Conservation (phyloP, 768 basidiomycete species). For the Rickenella mellea region DNA sequence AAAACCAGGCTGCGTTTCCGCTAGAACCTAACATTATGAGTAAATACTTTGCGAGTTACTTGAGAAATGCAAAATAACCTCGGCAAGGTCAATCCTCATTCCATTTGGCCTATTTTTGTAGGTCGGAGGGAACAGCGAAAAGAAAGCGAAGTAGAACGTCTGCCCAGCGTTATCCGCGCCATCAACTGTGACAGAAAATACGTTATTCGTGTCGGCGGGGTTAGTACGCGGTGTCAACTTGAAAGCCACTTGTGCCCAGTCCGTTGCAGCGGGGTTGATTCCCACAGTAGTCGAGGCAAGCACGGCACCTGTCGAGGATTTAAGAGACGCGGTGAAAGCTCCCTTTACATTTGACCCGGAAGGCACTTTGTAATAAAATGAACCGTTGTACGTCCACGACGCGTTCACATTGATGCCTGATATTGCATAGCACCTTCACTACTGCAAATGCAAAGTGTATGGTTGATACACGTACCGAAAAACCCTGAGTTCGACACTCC, state of each 20-base stretch:
- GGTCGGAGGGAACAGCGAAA: constrained; percentile 61
- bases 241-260: constrained; percentile 39
- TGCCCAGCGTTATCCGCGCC: constrained; percentile 29
- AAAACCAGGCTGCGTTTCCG: constrained; percentile 47
- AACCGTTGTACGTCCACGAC: constrained; percentile 45
- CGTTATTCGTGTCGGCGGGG: constrained; percentile 33
- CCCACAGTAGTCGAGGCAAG: constrained; percentile 32
- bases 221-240: constrained; percentile 33
- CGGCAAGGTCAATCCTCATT: constrained; percentile 50
- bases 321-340: constrained; percentile 34
- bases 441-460: neutral
- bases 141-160: constrained; percentile 47
- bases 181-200: constrained; percentile 44
- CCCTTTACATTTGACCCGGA: constrained; percentile 26
- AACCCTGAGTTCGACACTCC: constrained; percentile 55
- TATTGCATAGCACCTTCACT: no score
- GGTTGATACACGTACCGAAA: constrained; percentile 41
- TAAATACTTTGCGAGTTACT: neutral
- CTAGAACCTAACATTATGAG: constrained; percentile 31
- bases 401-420: constrained; percentile 48
- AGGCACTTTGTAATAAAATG: constrained; percentile 52
- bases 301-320: constrained; percentile 30
- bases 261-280: constrained; percentile 32
- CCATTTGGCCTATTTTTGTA: constrained; percentile 54
- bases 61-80: constrained; percentile 21